Evolutionary conservation across 2,329 filamentous ascomycete genomes (phyloP).

Genomic region (Huntiella savannae): DNA sequence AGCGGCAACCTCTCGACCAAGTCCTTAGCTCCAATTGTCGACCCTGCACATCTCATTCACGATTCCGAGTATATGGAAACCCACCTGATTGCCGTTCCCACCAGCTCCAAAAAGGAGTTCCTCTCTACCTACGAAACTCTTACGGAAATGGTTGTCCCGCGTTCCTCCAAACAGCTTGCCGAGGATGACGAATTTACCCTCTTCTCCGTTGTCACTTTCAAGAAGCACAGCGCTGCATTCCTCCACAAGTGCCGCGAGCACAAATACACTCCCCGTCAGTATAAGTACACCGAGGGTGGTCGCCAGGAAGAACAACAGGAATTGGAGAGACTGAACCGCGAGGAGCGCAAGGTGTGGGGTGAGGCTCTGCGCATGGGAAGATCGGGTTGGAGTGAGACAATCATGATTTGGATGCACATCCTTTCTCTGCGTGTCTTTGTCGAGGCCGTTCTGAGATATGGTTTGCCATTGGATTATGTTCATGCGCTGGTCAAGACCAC

Average conservation of each 20-base stretch:
- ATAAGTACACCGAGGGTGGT: constrained; percentile 79
- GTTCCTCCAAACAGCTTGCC: constrained; percentile 61
- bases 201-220: constrained; percentile 80
- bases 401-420: constrained; percentile 92
- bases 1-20: constrained; percentile 88
- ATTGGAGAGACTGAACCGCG: constrained; percentile 58
- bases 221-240: constrained; percentile 76
- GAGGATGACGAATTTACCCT: constrained; percentile 80
- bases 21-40: constrained; percentile 75
- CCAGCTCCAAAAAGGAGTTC: constrained; percentile 67
- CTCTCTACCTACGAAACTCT: constrained; percentile 76
- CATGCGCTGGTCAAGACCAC: constrained; percentile 46
- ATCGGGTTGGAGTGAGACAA: constrained; percentile 88
- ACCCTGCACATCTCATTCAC: constrained; percentile 60
- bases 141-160: constrained; percentile 78
- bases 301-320: constrained; percentile 78
- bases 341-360: constrained; percentile 83
- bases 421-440: constrained; percentile 85
- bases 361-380: constrained; percentile 73
- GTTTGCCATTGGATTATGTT: constrained; percentile 76
- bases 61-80: constrained; percentile 96
- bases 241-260: constrained; percentile 80
- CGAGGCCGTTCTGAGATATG: constrained; percentile 92
- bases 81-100: constrained; percentile 77
- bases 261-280: constrained; percentile 88